Evolutionary conservation across 495 filamentous ascomycete genomes (phyloP).

Genomic region (Amorphotheca resinae): DNA sequence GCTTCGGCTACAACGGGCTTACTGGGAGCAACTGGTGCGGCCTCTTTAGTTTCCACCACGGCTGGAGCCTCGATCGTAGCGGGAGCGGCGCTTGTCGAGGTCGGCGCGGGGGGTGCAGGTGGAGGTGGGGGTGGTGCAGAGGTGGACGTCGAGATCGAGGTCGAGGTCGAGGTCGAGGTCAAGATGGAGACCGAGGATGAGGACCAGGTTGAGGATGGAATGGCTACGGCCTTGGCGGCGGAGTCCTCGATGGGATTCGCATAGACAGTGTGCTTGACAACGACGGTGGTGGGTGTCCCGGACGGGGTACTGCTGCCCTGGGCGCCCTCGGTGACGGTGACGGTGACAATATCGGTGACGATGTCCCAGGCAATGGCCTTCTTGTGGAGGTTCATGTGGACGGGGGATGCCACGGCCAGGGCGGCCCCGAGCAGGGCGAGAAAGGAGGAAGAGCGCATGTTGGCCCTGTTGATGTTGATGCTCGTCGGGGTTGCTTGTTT

Average conservation of each 20-base stretch:
- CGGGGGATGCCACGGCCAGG: constrained; percentile 45
- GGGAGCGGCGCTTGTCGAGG: constrained; percentile 8
- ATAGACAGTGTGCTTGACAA: constrained; percentile 7
- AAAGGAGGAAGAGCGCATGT: constrained; percentile 59
- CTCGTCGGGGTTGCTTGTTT: constrained; percentile 10
- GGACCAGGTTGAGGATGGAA: neutral
- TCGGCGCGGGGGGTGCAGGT: constrained; percentile 9
- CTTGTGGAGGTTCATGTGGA: constrained; percentile 34
- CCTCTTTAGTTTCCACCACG: constrained; percentile 1
- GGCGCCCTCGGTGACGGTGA: constrained; percentile 41
- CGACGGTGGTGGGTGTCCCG: constrained; percentile 5
- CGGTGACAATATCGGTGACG: constrained; percentile 42
- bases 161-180: constrained; percentile 10
- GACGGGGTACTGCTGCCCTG: constrained; percentile 22
- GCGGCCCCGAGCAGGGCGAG: constrained; percentile 49
- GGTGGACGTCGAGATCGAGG: constrained; percentile 9
- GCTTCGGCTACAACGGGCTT: constrained; percentile 9
- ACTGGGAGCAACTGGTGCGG: constrained; percentile 13
- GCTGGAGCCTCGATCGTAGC: constrained; percentile 8
- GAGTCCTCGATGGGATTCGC: constrained; percentile 1
- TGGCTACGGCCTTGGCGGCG: neutral
- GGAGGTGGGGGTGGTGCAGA: constrained; percentile 10
- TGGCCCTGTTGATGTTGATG: constrained; percentile 18
- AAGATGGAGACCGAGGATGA: constrained; percentile 1
- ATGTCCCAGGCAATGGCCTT: constrained; percentile 41